Conservation (phyloP, 1,139 yeast species). For the Pichia sp. region DNA sequence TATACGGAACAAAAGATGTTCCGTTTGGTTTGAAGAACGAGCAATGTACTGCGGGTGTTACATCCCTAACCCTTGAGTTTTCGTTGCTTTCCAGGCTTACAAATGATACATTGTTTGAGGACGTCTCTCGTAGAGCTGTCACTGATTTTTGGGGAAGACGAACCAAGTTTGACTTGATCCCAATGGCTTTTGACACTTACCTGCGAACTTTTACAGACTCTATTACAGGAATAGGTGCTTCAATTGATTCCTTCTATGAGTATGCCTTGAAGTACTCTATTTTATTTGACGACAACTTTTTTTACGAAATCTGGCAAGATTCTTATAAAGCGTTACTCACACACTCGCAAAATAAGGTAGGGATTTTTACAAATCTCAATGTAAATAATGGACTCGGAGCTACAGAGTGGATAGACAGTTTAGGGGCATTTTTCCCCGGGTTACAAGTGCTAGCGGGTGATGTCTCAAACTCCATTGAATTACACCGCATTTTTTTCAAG, state of each 20-base stretch:
- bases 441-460: slow-evolving; percentile 77
- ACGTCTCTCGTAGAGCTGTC: slow-evolving; percentile 58
- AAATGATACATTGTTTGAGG: slow-evolving; percentile 67
- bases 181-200: slow-evolving; percentile 68
- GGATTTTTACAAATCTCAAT: slow-evolving; percentile 57
- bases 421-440: slow-evolving; percentile 88
- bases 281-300: slow-evolving; percentile 61
- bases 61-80: slow-evolving; percentile 76
- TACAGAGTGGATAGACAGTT: slow-evolving; percentile 75
- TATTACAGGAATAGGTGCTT: slow-evolving; percentile 82
- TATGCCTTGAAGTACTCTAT: slow-evolving; percentile 77
- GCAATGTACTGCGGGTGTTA: slow-evolving; percentile 85
- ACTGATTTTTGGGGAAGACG: slow-evolving; percentile 68
- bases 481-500: slow-evolving; percentile 65
- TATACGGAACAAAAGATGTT: slow-evolving; percentile 44
- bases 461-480: slow-evolving; percentile 55
- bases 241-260: slow-evolving; percentile 87
- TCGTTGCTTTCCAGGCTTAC: slow-evolving; percentile 69
- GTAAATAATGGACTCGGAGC: slow-evolving; percentile 46
- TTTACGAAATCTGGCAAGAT: slow-evolving; percentile 56
- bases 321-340: slow-evolving; percentile 55
- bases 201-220: slow-evolving; percentile 48
- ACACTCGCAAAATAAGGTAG: slow-evolving; percentile 47
- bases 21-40: slow-evolving; percentile 47
- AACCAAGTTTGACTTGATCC: slow-evolving; percentile 59